Base-by-base conservation (phyloP, 179 eudicot species). In the Sideroxylon spinosum region DNA sequence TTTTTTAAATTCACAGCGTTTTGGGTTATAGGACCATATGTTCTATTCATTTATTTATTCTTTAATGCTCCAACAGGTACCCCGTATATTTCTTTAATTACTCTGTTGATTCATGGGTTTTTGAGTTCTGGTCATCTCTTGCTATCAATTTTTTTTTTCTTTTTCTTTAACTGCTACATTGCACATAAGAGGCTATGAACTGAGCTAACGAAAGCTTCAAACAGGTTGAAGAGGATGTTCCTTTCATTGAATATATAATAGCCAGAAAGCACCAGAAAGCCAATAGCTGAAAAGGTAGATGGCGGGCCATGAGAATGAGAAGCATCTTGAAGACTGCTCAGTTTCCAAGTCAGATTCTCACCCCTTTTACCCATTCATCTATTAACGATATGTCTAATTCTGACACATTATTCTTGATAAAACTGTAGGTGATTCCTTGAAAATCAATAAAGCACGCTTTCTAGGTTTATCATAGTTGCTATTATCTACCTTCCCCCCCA, bases 241-340 rank as follows among this genome's bases (percentile, higher is more conserved):
- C 50, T 23, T 37, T 68, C 22, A 32, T 17, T 16, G 49, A 25
- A 10, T 63, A 56, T 25, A 50, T 13, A 23, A 23, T 50, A 16
- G 12, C 61, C 48, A 60, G 29, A 60, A 74, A 74, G 55, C 37
- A n/a, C 52, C 52, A 49, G 52, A 10, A 49, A 6, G 6, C 37
- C 7, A 23, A 17, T 75, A 75, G n/a, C 78, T 61, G 67, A 52
- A 74, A 26, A 55, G 55, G 59, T 26, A 29, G 74, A 79, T 90
- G 93, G 84, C 88, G 46, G 90, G 84, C 17, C 79, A 83, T 76
- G 87, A 84, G 72, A 86, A 80, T 25, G 91, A 82, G 57, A 93
- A 93, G 86, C 90, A 93, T 0, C 88, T 93, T 22, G 94, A 91
- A 79, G 97, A 93, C 65, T 91, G 97, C 82, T 83, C 97, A 23